Evolutionary conservation across 805 yeast species (phyloP), one percentile per base, ranked within the genome.

Genomic region (Schwanniomyces polymorphus): DNA sequence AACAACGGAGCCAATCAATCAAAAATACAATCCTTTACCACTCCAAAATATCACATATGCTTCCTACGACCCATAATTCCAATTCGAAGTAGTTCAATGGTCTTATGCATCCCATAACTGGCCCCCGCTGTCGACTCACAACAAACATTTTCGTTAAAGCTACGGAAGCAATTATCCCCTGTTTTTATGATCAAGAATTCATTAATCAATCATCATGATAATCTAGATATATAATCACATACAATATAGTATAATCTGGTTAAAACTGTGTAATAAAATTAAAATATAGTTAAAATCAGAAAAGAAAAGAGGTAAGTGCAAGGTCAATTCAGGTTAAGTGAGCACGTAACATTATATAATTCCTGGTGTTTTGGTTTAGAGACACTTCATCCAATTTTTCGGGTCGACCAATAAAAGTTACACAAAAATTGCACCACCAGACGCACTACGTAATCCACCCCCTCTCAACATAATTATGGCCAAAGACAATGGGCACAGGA

Each of bases 291-390:
- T 25, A 25, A 26, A 38, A 25, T 25, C 27, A 37, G 23, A 38
- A 25, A 16, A 38, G 29, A 25, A 38, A 38, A 38, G 41, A 38
- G 23, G 11, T 38, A 38, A 26, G 18, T 26, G 41, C 26, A 25
- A 38, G 18, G 26, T 14, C 28, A 37, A 37, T 37, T 21, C 26
- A 7, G 38, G 18, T n/a, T 37, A 23, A 37, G 39, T 37, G 39
- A 21, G 39, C 39, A 18, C 27, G 39, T 37, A 37, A 37, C 39
- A 37, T 31, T 31, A 31, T 37, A 37, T 37, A 37, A 37, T 37
- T 44, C 44, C 34, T 27, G 27, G 39, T 44, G 47, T 44, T 44
- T 44, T 44, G 47, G 47, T 44, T 44, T 41, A 40, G 44, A 44
- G 42, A 40, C 47, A 44, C 47, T 44, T 41, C 43, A 28, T 42